Evolutionary conservation across 2,329 filamentous ascomycete genomes (phyloP).

Genomic region (Ilyonectria robusta): DNA sequence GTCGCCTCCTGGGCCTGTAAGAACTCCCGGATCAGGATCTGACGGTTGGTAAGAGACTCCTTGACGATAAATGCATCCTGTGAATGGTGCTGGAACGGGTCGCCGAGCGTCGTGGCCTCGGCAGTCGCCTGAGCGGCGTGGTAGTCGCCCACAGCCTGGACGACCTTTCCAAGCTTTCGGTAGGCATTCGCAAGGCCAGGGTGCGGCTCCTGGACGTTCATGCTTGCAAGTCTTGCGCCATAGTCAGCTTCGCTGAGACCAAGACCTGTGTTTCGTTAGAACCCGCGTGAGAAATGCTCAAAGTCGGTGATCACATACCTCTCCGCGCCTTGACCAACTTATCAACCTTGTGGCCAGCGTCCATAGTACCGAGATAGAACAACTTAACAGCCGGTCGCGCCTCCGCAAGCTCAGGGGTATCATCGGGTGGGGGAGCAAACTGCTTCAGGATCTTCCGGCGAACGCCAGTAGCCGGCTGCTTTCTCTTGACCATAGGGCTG

Average conservation of each 20-base stretch:
- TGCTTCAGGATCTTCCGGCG: slow-evolving; percentile 97
- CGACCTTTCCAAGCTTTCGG: slow-evolving; percentile 92
- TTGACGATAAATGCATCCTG: slow-evolving; percentile 98
- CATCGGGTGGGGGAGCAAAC: slow-evolving; percentile 96
- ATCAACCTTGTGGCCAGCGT: slow-evolving; percentile 96
- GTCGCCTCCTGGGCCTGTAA: slow-evolving; percentile 90
- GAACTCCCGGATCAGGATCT: slow-evolving; percentile 94
- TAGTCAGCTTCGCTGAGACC: slow-evolving; percentile 94
- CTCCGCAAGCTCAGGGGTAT: slow-evolving; percentile 93
- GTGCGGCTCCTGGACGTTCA: slow-evolving; percentile 93
- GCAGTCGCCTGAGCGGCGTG: slow-evolving; percentile 97
- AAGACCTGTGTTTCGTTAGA: slow-evolving; percentile 73
- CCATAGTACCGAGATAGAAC: slow-evolving; percentile 96
- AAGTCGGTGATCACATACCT: slow-evolving; percentile 69
- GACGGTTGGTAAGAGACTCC: slow-evolving; percentile 96
- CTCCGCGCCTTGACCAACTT: slow-evolving; percentile 91
- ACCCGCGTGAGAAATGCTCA: slow-evolving; percentile 4
- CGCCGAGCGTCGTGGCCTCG: slow-evolving; percentile 93
- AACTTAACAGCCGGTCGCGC: slow-evolving; percentile 93
- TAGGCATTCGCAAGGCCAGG: slow-evolving; percentile 90
- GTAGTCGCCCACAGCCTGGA: slow-evolving; percentile 94
- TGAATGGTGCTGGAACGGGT: slow-evolving; percentile 95
- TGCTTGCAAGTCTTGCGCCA: slow-evolving; percentile 87
- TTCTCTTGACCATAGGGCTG: slow-evolving; percentile 93
- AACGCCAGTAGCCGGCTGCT: slow-evolving; percentile 96